Evolutionary conservation across 306 rosid species (phyloP).

Genomic region (Cicer cuneatum): DNA sequence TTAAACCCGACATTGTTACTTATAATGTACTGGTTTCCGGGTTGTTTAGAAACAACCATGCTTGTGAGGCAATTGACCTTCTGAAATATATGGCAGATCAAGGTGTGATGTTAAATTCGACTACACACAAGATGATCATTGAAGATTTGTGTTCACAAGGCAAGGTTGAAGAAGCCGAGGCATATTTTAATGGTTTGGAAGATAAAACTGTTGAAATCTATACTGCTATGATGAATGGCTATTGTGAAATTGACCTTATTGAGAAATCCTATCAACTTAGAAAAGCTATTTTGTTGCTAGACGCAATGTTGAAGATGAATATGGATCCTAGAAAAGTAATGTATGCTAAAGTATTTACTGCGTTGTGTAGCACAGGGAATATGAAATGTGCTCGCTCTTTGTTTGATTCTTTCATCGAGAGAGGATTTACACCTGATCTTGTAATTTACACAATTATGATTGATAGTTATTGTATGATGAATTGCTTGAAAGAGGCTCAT

Average conservation of each 20-base stretch:
- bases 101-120: constrained; percentile 61
- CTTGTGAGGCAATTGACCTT: constrained; percentile 49
- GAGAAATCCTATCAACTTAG: constrained; percentile 57
- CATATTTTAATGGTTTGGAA: constrained; percentile 55
- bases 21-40: constrained; percentile 77
- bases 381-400: constrained; percentile 55
- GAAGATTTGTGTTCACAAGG: constrained; percentile 73
- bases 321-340: constrained; percentile 57
- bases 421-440: constrained; percentile 65
- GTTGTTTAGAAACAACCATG: constrained; percentile 61
- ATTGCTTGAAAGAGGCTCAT: constrained; percentile 64
- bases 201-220: constrained; percentile 61
- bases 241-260: constrained; percentile 61
- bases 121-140: constrained; percentile 64
- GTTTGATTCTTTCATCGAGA: constrained; percentile 54
- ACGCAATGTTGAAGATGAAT: constrained; percentile 54
- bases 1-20: constrained; percentile 72
- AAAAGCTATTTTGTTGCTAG: constrained; percentile 52
- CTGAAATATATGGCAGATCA: constrained; percentile 61
- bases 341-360: constrained; percentile 65
- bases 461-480: constrained; percentile 63
- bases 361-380: constrained; percentile 62
- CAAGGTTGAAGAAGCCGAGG: constrained; percentile 68
- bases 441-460: constrained; percentile 79
- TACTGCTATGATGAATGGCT: constrained; percentile 74